Evolutionary conservation across 2,329 filamentous ascomycete genomes (phyloP), one percentile per base, ranked within the genome.

Genomic region (Chaetomiaceae sp.): DNA sequence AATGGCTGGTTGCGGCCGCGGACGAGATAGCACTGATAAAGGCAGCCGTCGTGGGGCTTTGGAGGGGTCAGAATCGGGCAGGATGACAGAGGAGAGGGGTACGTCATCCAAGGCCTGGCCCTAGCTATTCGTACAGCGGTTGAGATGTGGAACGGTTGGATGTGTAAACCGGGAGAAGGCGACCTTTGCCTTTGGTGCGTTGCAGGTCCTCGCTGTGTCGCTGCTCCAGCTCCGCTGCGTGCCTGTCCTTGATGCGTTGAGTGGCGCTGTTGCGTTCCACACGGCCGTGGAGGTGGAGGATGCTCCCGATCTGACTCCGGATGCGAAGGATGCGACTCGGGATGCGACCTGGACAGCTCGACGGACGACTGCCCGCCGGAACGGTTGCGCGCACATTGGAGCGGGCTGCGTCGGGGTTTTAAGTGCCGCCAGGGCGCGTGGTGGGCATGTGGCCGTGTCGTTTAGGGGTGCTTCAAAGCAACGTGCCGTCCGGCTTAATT

Each of bases 31-130:
- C 33, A 31, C 37, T 55, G 55, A 55, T 54, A 55, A 50, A 53
- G 52, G 52, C 16, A n/a, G 45, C 25, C 45, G 50, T 34, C 48
- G 53, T 44, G 53, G 54, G 55, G 53, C 50, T 50, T 56, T 44
- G 48, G 52, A 51, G 45, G 48, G 46, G 53, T 53, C 34, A 50
- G 34, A 55, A 49, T 33, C 46, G 51, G 47, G 52, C 19, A 39
- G 45, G 48, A 31, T 21, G 53, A 37, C 38, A 53, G 16, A 39
- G 16, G 48, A 50, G 44, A 41, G 45, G 49, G 56, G 45, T 57
- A 60, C 56, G 58, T 60, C 56, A 57, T 59, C 30, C 46, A 58
- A 52, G 55, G 59, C 57, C 44, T 56, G 54, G 44, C 55, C 55
- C 57, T 58, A 59, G 58, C 58, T 59, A 38, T 19, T 44, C 49